phyloP scores from a whole-genome alignment of 2,329 filamentous ascomycete species.

The Alternaria ventricosa region DNA sequence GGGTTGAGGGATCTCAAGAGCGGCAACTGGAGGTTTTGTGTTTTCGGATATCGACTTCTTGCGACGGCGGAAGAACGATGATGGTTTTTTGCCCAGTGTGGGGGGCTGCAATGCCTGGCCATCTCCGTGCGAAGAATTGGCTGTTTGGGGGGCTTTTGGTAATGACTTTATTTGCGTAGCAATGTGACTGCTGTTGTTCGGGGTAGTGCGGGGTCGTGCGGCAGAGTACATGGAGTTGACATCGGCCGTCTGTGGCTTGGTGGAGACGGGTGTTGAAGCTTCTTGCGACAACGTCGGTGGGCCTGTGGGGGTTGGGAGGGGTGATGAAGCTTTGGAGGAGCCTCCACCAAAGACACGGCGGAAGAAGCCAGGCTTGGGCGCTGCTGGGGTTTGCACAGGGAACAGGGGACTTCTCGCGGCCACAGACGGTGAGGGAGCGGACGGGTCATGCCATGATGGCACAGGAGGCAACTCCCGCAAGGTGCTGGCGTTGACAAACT shows the following conservation, averaged over 20 bases:
- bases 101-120: slow-evolving; percentile 32
- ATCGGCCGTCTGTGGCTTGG: slow-evolving; percentile 32
- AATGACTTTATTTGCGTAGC: slow-evolving; percentile 57
- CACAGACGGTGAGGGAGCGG: slow-evolving; percentile 61
- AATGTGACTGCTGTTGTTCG: slow-evolving; percentile 52
- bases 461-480: slow-evolving; percentile 52
- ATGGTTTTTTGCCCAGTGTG: slow-evolving; percentile 82
- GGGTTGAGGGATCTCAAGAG: slow-evolving; percentile 50
- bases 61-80: slow-evolving; percentile 89
- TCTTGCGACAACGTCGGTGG: slow-evolving; percentile 19
- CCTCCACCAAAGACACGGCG: slow-evolving; percentile 78
- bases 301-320: slow-evolving; percentile 34
- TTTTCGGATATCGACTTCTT: slow-evolving; percentile 85
- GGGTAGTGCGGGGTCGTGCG: slow-evolving; percentile 46
- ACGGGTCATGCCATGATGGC: slow-evolving; percentile 55
- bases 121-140: slow-evolving; percentile 29
- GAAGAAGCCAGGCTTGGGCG: slow-evolving; percentile 86
- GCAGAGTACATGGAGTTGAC: slow-evolving; percentile 41
- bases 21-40: slow-evolving; percentile 66
- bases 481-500: slow-evolving; percentile 57
- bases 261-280: slow-evolving; percentile 26
- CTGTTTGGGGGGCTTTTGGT: slow-evolving; percentile 36
- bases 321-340: slow-evolving; percentile 63
- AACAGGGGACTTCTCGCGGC: slow-evolving; percentile 57
- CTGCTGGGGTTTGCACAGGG: slow-evolving; percentile 48